These are phyloP conservation scores for Halophytophthora polymorphica DNA, from an alignment of 352 stramenopile species.

Conservation along the genomic window DNA sequence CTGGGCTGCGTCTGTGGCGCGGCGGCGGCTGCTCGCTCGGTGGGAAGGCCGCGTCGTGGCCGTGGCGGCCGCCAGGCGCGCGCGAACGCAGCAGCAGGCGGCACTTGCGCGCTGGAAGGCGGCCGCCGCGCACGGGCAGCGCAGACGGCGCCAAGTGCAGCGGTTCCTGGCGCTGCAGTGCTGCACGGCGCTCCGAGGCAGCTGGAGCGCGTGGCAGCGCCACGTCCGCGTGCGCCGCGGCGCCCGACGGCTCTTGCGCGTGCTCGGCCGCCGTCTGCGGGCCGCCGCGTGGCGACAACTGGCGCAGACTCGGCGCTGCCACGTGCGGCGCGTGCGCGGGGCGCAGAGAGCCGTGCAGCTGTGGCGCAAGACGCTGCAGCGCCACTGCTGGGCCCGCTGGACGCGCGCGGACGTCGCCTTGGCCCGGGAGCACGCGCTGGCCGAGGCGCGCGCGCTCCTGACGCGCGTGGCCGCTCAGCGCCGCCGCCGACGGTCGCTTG, in stretches of 20 bases:
- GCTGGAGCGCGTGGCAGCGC: conserved; percentile 5
- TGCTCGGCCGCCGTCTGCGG: conserved; percentile 5
- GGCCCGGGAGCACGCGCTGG: conserved; percentile 2
- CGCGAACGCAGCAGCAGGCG: conserved; percentile 5
- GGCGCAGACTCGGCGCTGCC: conserved; percentile 2
- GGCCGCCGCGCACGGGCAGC: conserved; percentile 6
- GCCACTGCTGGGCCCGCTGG: conserved; percentile 19
- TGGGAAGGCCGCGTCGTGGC: conserved; percentile 16
- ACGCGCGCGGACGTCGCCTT: conserved; percentile 9
- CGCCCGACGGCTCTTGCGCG: not conserved
- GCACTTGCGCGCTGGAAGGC: conserved; percentile 17
- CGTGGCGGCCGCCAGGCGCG: conserved; percentile 8
- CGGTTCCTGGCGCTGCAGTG: conserved; percentile 3
- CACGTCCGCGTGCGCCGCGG: not conserved
- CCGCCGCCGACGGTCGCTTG: conserved; percentile 2
- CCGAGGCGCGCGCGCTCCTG: conserved; percentile 14
- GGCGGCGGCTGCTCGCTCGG: conserved; percentile 14
- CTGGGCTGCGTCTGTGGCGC: not conserved
- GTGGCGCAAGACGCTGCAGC: conserved; percentile 15
- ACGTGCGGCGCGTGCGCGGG: conserved; percentile 3
- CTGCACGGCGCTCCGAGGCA: conserved; percentile 2
- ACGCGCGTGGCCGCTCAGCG: conserved; percentile 8
- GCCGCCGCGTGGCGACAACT: conserved; percentile 15
- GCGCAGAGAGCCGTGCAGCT: conserved; percentile 7
- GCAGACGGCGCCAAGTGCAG: conserved; percentile 6